These are phyloP conservation scores for Aquilaria malaccensis DNA, from an alignment of 345 rosid genomes.

Conservation along the genomic window DNA sequence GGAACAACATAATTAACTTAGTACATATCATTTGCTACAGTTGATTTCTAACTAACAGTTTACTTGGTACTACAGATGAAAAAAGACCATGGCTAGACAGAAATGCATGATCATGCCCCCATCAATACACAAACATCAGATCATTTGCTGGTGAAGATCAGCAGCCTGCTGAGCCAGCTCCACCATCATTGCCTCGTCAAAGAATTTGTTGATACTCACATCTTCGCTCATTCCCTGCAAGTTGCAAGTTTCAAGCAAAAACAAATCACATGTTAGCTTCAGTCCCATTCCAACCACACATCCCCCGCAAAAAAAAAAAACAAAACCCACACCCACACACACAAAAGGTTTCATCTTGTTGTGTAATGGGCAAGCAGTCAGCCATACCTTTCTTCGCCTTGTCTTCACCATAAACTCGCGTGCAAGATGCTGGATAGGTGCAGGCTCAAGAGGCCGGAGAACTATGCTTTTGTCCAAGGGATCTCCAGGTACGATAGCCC, in stretches of 20 bases:
- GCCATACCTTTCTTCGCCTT: conserved; percentile 59
- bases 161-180: conserved; percentile 78
- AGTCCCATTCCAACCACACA: too few species aligned
- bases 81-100: too few species aligned
- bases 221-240: conserved; percentile 80
- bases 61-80: too few species aligned
- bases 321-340: too few species aligned
- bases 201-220: conserved; percentile 82
- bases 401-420: conserved; percentile 86
- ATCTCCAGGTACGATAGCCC: conserved; percentile 79
- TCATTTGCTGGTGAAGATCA: conserved; percentile 66
- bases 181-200: conserved; percentile 74
- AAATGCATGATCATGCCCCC: too few species aligned
- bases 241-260: background rate
- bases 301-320: too few species aligned
- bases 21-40: too few species aligned
- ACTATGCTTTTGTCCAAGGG: conserved; percentile 75
- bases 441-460: conserved; percentile 70
- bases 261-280: background rate
- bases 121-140: conserved; percentile 13
- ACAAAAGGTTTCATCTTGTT: too few species aligned
- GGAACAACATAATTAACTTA: too few species aligned
- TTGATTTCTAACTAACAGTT: too few species aligned
- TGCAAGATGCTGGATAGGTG: conserved; percentile 76
- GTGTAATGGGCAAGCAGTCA: too few species aligned